Evolutionary conservation across 768 basidiomycete genomes (phyloP), one percentile per base, ranked within the genome.

Genomic region (Rhodotorula taiwanensis): DNA sequence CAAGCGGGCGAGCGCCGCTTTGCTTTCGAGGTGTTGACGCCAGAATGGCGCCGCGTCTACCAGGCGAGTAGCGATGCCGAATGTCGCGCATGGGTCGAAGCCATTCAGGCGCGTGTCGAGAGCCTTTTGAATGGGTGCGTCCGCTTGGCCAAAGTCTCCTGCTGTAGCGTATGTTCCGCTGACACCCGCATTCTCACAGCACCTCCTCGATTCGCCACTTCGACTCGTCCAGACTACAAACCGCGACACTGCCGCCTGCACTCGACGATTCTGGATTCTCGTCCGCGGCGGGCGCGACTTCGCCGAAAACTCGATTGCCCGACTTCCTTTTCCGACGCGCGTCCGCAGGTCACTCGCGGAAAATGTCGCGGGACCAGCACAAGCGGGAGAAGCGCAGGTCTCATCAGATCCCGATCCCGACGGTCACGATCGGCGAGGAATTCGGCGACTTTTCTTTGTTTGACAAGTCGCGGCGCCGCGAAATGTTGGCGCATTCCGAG

Each of bases 1-100:
- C 53, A 55, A 16, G 61, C 48, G 11, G 48, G 42, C 25, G 66
- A 55, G 3, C 25, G 55, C 9, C 25, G 68, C 36, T 69, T 70
- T 42, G 51, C 49, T 9, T 72, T 72, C 63, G 68, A 70, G 54
- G 66, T 72, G 33, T 52, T 70, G 36, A 72, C 71, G 31, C 71
- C 71, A 3, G 30, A 42, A 11, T 10, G 60, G 16, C 27, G 68
- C 20, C 23, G 71, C 34, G 61, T 67, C 27, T 72, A 62, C 39
- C 71, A 72, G 42, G 68, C 68, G 14, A 47, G 48, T 6, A 48
- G 49, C 13, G 63, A 66, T 5, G 21, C 60, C 41, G 71, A 70
- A n/a, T 60, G 59, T 28, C 43, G 53, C 9, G 54, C 58, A 25
- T 72, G 71, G 71, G 53, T 67, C 13, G 21, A 53, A 5, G 63